A percentile compares a stretch with the other conserved stretches of the same genome.
Conservation (phyloP, 495 filamentous ascomycete species). For the Neurospora africana region DNA sequence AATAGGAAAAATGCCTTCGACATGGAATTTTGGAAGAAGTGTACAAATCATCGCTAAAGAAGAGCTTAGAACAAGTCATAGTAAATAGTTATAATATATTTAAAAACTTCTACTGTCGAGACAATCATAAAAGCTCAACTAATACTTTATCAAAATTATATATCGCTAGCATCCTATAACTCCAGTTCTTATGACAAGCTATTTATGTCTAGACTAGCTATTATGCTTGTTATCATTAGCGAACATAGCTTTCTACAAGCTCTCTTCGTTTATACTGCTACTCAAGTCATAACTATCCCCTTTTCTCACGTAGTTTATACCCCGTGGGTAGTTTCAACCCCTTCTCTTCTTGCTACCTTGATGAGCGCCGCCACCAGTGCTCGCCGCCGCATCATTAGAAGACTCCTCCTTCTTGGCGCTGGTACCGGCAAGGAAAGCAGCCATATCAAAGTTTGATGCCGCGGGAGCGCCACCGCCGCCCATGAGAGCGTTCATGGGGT, state of each 20-base stretch:
- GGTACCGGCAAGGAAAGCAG: constrained; percentile 63
- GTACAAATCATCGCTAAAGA: background rate
- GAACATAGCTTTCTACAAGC: background rate
- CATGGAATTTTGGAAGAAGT: background rate
- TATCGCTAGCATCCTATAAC: fast-evolving
- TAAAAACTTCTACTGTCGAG: no score
- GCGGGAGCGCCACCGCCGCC: constrained; percentile 28
- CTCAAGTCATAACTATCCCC: background rate
- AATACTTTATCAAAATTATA: background rate
- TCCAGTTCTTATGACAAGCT: background rate
- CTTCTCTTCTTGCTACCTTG: background rate
- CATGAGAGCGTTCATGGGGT: constrained; percentile 46
- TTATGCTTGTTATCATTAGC: background rate
- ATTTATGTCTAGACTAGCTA: background rate
- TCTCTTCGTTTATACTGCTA: background rate
- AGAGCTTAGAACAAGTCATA: background rate
- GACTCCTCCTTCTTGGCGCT: constrained; percentile 17
- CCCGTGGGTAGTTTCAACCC: background rate
- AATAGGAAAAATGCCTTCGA: background rate
- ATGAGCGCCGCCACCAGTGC: background rate
- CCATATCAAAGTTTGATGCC: constrained; percentile 62
- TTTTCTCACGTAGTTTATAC: background rate
- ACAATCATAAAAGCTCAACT: no score
- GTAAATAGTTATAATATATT: no score
- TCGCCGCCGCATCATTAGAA: constrained; percentile 7